Evolutionary conservation across 1,139 yeast species (phyloP).

Genomic region (Sugiyamaella neomexicana): DNA sequence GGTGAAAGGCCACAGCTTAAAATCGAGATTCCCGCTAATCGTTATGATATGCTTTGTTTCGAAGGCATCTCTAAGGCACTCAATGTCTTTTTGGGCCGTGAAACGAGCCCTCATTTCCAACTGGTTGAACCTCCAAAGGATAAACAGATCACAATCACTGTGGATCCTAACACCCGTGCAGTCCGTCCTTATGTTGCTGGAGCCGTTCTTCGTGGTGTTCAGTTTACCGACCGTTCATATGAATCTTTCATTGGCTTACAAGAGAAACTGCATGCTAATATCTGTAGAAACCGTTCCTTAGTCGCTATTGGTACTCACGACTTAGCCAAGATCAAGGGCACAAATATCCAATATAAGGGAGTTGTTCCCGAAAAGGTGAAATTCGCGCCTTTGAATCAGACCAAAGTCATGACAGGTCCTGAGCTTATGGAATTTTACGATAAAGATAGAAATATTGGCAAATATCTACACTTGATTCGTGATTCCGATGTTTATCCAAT

Average conservation of each 20-base stretch:
- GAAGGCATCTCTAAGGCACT: constrained; percentile 97
- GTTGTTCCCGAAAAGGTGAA: constrained; percentile 74
- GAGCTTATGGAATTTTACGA: constrained; percentile 88
- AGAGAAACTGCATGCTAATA: constrained; percentile 91
- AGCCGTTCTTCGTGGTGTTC: constrained; percentile 82
- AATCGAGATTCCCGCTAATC: constrained; percentile 95
- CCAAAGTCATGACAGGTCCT: constrained; percentile 65
- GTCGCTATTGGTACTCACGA: constrained; percentile 99
- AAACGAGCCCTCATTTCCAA: constrained; percentile 63
- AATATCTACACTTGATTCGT: constrained; percentile 82
- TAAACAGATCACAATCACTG: constrained; percentile 55
- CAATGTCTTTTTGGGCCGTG: constrained; percentile 80
- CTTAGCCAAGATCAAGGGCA: constrained; percentile 76
- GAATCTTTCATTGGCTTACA: constrained; percentile 94
- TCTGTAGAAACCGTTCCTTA: constrained; percentile 94
- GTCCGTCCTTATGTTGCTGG: constrained; percentile 94
- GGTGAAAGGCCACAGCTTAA: constrained; percentile 94
- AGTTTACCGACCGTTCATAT: constrained; percentile 79
- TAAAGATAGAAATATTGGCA: constrained; percentile 84
- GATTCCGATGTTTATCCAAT: constrained; percentile 92
- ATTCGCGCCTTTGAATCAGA: constrained; percentile 78
- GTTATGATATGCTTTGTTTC: constrained; percentile 96
- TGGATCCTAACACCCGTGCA: constrained; percentile 67
- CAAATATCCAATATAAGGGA: constrained; percentile 81
- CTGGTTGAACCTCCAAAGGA: constrained; percentile 55